phyloP scores from a whole-genome alignment of 169 alveolate species.

The Cyclospora cayetanensis region DNA sequence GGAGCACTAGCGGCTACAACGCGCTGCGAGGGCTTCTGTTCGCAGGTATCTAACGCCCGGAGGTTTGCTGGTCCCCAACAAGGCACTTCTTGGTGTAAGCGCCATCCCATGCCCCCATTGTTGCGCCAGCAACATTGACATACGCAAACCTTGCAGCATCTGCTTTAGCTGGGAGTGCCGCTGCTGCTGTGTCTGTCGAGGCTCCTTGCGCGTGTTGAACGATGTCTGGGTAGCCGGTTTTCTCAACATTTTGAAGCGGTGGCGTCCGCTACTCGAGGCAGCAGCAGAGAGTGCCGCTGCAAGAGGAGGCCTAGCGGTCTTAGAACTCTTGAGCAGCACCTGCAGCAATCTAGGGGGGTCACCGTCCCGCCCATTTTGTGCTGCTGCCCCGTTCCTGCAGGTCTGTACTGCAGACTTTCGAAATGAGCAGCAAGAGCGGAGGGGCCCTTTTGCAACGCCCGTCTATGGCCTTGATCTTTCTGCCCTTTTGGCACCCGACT shows the following conservation, averaged over 20 bases:
- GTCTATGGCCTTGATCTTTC: constrained; percentile 27
- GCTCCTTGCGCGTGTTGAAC: neutral
- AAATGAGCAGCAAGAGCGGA: neutral
- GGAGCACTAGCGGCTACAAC: neutral
- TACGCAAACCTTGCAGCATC: neutral
- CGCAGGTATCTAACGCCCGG: constrained; percentile 36
- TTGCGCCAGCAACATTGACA: neutral
- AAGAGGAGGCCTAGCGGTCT: too few relatives aligned
- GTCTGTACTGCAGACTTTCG: constrained; percentile 11
- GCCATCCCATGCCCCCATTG: neutral
- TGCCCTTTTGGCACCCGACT: neutral
- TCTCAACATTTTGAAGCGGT: neutral
- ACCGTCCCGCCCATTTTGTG: neutral
- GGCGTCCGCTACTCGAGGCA: neutral
- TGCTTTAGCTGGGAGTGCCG: neutral
- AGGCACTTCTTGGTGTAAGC: constrained; percentile 18
- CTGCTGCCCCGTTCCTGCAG: neutral
- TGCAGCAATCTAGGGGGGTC: neutral
- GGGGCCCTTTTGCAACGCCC: neutral
- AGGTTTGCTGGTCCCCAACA: constrained; percentile 49
- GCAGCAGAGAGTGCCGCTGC: too few relatives aligned
- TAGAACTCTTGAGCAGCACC: neutral
- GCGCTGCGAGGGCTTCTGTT: too few relatives aligned
- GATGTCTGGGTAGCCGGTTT: neutral
- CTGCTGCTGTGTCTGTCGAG: neutral